Conservation (phyloP, 2,329 filamentous ascomycete species). For the Cladobotryum protrusum region DNA sequence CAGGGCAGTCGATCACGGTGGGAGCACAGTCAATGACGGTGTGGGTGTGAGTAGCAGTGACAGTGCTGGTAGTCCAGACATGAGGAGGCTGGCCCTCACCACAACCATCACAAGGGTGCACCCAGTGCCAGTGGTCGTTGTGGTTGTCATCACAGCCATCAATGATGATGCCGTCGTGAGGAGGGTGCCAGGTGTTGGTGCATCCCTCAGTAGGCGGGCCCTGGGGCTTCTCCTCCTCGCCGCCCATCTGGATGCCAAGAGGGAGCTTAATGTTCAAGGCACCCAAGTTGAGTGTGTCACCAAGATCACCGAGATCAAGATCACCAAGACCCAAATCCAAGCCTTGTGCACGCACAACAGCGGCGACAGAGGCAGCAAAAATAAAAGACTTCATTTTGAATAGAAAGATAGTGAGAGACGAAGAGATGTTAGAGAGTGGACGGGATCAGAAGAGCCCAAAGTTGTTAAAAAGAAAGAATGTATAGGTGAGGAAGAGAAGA, state of each 20-base stretch:
- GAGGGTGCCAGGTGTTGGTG: slow-evolving; percentile 31
- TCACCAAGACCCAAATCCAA: background rate
- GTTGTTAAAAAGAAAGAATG: slow-evolving; percentile 13
- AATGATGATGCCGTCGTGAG: slow-evolving; percentile 29
- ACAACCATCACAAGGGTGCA: slow-evolving; percentile 25
- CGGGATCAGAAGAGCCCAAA: slow-evolving; percentile 16
- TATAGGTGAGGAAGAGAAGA: slow-evolving; percentile 10
- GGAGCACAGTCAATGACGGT: slow-evolving; percentile 36
- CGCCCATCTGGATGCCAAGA: background rate
- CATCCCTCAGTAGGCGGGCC: slow-evolving; percentile 20
- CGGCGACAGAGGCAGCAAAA: slow-evolving; percentile 14
- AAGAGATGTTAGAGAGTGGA: slow-evolving; percentile 17
- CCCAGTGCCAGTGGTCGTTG: slow-evolving; percentile 30
- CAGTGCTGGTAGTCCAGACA: slow-evolving; percentile 37
- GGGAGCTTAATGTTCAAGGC: background rate
- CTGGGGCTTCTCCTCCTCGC: slow-evolving; percentile 16
- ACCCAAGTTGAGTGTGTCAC: background rate
- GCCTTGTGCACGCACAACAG: slow-evolving; percentile 13
- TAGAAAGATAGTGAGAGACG: background rate
- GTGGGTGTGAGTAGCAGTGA: slow-evolving; percentile 32
- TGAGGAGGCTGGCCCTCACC: slow-evolving; percentile 19
- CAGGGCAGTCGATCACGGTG: slow-evolving; percentile 33
- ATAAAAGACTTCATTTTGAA: slow-evolving; percentile 21
- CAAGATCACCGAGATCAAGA: background rate
- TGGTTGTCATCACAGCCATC: slow-evolving; percentile 29